These are phyloP conservation scores for Chaetomiaceae sp. DNA, from an alignment of 2,329 filamentous ascomycete genomes.

Conservation along the genomic window DNA sequence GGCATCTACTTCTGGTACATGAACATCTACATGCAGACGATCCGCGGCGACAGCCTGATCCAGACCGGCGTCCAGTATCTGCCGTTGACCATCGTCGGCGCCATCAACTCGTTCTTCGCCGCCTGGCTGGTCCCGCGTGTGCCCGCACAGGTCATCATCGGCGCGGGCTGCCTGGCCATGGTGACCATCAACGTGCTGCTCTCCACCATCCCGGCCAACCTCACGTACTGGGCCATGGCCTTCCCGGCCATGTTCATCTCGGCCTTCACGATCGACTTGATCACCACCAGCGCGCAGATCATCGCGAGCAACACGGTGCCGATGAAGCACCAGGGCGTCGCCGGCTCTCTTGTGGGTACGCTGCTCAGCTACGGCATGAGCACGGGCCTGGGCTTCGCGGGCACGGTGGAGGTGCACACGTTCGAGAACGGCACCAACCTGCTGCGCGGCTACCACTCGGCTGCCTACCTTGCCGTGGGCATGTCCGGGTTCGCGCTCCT, in stretches of 20 bases:
- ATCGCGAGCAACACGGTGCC: slow-evolving; percentile 13
- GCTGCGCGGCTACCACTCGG: slow-evolving; percentile 8
- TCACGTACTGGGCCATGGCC: slow-evolving; percentile 33
- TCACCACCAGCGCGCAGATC: slow-evolving; percentile 10
- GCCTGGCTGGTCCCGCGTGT: slow-evolving; percentile 33
- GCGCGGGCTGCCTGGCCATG: slow-evolving; percentile 29
- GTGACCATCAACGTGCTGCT: slow-evolving; percentile 29
- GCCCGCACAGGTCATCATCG: slow-evolving; percentile 33
- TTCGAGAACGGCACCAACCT: background rate
- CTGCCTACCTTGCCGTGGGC: slow-evolving; percentile 7
- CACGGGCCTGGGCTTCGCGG: slow-evolving; percentile 9
- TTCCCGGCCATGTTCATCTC: slow-evolving; percentile 34
- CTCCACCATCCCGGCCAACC: slow-evolving; percentile 32
- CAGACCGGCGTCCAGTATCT: slow-evolving; percentile 7
- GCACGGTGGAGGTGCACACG: slow-evolving; percentile 6
- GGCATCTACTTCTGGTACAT: slow-evolving; percentile 12
- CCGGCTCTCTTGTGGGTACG: slow-evolving; percentile 10
- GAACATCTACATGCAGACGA: slow-evolving; percentile 13
- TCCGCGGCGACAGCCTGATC: slow-evolving; percentile 15
- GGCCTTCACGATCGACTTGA: slow-evolving; percentile 24
- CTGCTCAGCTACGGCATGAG: slow-evolving; percentile 11
- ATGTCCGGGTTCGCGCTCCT: slow-evolving; percentile 3
- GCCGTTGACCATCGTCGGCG: slow-evolving; percentile 9
- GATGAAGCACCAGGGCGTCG: slow-evolving; percentile 12
- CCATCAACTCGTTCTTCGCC: slow-evolving; percentile 22